Base-by-base conservation (phyloP, 2,329 filamentous ascomycete genomes). In the Penicillium griseofulvum region DNA sequence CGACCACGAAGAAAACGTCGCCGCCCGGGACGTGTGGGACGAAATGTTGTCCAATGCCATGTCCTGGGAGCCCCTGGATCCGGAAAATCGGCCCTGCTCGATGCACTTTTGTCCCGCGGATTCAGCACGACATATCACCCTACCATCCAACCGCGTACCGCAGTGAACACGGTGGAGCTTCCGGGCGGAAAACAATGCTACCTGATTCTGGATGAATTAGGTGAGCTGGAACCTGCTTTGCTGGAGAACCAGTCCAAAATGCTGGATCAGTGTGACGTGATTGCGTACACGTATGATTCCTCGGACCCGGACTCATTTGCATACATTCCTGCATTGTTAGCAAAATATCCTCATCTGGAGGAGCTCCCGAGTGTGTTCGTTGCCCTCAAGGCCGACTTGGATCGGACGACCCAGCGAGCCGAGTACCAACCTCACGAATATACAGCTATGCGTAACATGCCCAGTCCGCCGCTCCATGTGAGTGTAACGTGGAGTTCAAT, bases 181-280 rank as follows among this genome's bases (percentile, higher is more conserved):
- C 91, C 91, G 43, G 94, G 94, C 10, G 94, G 94, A 49, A 96
- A 96, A 72, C 94, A 99, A 75, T 96, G 92, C 72, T 97, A 99
- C 70, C 81, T 99, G 33, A 97, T 99, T 56, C 81, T 97, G 24
- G 90, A 96, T 68, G 94, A 99, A 74, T 86, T 97, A 0, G 94
- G 94, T 33, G 91, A 97, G 73, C 80, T 96, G n/a, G 94, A 97
- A 72, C 89, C 91, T 0, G 94, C 94, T 12, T 91, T 97, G 52
- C 80, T 99, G 3, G 94, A 97, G 54, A 99, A 99, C 69, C 86
- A 87, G 68, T 84, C 86, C 42, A 96, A 95, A 74, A 81, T 79
- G 4, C 67, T 99, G 14, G 91, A 96, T 67, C 87, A 91, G 6
- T 97, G 93, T 74, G 94, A 99, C 73, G 82, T 99, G 24, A 83